Percentiles rank a stretch among this genome's conserved stretches.
phyloP scores from a whole-genome alignment of 2,329 filamentous ascomycete species.

The Zasmidium cellare region DNA sequence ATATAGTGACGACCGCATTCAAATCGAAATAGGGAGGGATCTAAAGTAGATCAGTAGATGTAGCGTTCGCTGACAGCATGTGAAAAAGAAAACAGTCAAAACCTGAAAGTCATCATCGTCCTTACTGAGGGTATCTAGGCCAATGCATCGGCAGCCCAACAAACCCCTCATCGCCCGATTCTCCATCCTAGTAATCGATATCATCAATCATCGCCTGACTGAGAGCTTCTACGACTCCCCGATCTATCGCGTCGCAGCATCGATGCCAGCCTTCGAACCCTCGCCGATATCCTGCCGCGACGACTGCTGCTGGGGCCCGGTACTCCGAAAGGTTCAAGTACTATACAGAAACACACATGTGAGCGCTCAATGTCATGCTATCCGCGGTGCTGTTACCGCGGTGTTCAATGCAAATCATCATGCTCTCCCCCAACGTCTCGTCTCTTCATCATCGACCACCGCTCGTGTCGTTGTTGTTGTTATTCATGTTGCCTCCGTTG shows the following conservation, averaged over 20 bases:
- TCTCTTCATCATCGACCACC: not conserved
- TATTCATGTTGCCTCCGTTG: not conserved
- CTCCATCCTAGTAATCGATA: not conserved
- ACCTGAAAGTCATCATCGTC: no score
- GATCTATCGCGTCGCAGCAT: not conserved
- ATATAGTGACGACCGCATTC: no score
- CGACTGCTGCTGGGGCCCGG: not conserved
- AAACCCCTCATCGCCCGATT: no score
- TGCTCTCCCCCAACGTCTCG: slow-evolving; percentile 1
- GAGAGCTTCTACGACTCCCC: not conserved
- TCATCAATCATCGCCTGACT: not conserved
- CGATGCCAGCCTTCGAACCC: not conserved
- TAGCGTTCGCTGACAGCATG: no score
- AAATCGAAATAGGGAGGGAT: no score
- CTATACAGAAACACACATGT: slow-evolving; percentile 4
- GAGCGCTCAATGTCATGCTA: slow-evolving; percentile 10
- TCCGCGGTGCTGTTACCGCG: not conserved
- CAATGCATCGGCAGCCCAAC: not conserved
- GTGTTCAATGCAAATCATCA: not conserved
- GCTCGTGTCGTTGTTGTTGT: not conserved
- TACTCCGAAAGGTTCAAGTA: not conserved
- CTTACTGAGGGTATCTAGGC: not conserved
- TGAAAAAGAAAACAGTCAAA: no score
- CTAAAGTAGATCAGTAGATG: no score
- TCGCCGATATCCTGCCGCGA: not conserved